Conservation (phyloP, 108 stramenopile species). For the Conticribra weissflogii region DNA sequence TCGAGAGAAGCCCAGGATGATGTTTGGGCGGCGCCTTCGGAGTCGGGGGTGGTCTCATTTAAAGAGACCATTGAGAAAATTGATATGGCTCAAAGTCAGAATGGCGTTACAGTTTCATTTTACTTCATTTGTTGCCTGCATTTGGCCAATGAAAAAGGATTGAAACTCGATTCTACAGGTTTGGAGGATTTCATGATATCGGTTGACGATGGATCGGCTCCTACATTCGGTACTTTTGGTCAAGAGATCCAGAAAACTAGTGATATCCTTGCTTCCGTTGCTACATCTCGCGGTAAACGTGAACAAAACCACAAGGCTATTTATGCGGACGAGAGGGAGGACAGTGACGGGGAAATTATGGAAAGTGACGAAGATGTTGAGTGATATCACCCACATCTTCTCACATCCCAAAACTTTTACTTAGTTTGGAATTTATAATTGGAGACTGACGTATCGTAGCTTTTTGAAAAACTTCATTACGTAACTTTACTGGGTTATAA, state of each 20-base stretch:
- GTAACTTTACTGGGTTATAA: no score
- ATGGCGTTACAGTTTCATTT: conserved; percentile 92
- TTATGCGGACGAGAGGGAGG: neutral
- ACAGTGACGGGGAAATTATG: no score
- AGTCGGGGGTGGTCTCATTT: conserved; percentile 58
- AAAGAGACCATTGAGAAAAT: conserved; percentile 78
- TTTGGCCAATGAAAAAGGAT: conserved; percentile 97
- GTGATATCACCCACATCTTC: no score
- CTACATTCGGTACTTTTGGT: conserved; percentile 38
- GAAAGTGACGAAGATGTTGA: no score
- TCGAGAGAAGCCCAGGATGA: conserved; percentile 26
- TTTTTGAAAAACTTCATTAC: no score
- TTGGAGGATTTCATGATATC: conserved; percentile 82
- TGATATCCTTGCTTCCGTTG: neutral
- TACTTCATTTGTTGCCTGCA: conserved; percentile 98
- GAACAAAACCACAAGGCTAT: neutral
- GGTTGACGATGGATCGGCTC: conserved; percentile 46
- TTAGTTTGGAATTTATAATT: no score
- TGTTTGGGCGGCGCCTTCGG: conserved; percentile 11
- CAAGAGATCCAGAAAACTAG: neutral
- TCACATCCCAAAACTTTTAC: no score
- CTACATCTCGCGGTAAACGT: conserved; percentile 7
- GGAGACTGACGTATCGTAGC: no score
- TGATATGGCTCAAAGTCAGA: conserved; percentile 72
- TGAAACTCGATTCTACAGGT: conserved; percentile 76